A percentile compares a stretch with the other conserved stretches of the same genome.
Evolutionary conservation across 768 basidiomycete species (phyloP).

Genomic region (Russula lepida): DNA sequence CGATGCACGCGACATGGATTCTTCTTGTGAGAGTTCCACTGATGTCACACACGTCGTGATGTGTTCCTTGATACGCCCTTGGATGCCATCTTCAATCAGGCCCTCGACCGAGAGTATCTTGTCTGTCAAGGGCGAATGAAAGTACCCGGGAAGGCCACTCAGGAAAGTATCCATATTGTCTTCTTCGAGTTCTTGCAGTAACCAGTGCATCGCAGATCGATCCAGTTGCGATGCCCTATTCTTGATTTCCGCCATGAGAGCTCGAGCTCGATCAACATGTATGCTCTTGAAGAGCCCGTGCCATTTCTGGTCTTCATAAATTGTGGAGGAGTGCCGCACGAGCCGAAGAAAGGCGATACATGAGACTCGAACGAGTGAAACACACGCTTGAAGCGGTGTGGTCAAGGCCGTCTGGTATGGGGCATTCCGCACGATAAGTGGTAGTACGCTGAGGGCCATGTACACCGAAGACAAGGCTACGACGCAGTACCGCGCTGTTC

Average conservation of each 20-base stretch:
- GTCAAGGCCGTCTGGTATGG: slow-evolving; percentile 11
- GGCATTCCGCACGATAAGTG: neutral
- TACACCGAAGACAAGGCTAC: neutral
- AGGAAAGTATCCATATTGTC: slow-evolving; percentile 1
- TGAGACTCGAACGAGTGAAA: neutral
- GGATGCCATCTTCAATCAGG: neutral
- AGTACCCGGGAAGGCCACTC: neutral
- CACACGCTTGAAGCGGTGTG: neutral
- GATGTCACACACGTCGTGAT: neutral
- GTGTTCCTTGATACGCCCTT: neutral
- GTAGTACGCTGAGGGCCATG: neutral
- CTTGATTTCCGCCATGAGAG: neutral
- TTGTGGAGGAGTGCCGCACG: neutral
- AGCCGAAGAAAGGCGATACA: neutral
- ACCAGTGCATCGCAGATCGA: slow-evolving; percentile 3
- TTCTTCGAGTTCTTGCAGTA: neutral
- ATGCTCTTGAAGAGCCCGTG: neutral
- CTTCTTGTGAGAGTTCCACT: neutral
- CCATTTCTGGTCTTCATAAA: neutral
- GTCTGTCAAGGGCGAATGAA: neutral
- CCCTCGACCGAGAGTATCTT: neutral
- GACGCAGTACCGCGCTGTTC: neutral
- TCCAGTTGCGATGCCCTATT: neutral
- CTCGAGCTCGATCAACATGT: neutral
- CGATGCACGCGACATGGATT: neutral